Base-by-base conservation (phyloP, 352 stramenopile species). In the Saprolegnia diclina region DNA sequence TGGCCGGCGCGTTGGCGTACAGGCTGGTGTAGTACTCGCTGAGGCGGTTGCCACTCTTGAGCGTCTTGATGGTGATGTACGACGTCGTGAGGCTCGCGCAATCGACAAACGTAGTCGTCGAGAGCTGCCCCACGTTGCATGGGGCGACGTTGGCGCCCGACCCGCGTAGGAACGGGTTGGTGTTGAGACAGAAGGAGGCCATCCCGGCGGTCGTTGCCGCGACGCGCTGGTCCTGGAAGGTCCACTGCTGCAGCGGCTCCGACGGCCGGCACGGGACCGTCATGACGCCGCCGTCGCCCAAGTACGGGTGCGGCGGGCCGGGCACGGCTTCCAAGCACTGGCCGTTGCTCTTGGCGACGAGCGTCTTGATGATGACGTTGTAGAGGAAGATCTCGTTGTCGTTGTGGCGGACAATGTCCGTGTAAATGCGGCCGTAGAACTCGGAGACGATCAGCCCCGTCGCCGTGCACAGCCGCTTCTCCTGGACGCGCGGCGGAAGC, bases 261-360 rank as follows among this genome's bases (percentile, higher is more conserved):
- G n/a, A 29, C n/a, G 24, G n/a, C n/a, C 5, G n/a, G 24, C 46
- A 54, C 5, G 46, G 46, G 24, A 29, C 46, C 2, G 46, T 54
- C 46, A 29, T 54, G n/a, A 54, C 46, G n/a, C 16, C n/a, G 13
- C n/a, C 13, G 24, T 19, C 2, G 52, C n/a, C n/a, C 42, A 48
- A n/a, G 42, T 48, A 48, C 29, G 29, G 29, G 24, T 54, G 24
- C n/a, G n/a, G n/a, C 24, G n/a, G n/a, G 24, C 24, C 24, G n/a
- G 46, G 46, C 24, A 54, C 46, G 35, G 52, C 52, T 1, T 13
- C 52, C 3, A 59, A 9, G 52, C 52, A 59, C 35, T 59, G 52
- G 24, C 52, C 52, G 35, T 59, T 59, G 13, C 13, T 26, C 52
- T 59, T 59, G 52, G 52, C 52, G 19, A 59, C 35, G 52, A 59